Evolutionary conservation across 176 grass and related monocot species (phyloP).

Genomic region (Dendrocalamus sinicus): DNA sequence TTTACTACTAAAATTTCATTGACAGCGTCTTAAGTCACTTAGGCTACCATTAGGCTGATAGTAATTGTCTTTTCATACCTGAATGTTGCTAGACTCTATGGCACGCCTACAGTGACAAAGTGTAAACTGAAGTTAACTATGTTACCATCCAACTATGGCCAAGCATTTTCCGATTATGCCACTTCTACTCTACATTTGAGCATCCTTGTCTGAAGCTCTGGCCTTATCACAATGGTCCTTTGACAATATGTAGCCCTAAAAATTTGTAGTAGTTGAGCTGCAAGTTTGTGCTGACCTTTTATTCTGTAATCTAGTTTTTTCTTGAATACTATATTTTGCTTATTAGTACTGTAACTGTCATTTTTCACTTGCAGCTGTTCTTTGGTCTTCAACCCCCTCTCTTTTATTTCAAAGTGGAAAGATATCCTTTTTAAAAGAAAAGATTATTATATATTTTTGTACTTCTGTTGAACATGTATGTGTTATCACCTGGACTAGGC

Average conservation of each 20-base stretch:
- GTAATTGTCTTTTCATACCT: background rate
- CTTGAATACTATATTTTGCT: background rate
- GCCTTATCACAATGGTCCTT: background rate
- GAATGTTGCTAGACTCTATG: background rate
- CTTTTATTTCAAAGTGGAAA: background rate
- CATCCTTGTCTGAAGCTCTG: background rate
- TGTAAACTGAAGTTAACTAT: background rate
- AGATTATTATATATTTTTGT: constrained; percentile 3
- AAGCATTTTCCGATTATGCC: background rate
- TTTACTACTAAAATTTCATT: constrained; percentile 5
- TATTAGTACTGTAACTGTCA: background rate
- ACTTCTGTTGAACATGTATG: background rate
- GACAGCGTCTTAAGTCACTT: background rate
- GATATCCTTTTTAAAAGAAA: background rate
- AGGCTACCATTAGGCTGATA: constrained; percentile 6
- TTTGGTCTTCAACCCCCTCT: background rate
- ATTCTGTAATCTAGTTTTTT: background rate
- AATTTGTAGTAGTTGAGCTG: constrained; percentile 4
- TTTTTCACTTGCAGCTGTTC: background rate
- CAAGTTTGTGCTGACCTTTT: constrained; percentile 12
- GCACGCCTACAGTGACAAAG: background rate
- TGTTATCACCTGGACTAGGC: background rate
- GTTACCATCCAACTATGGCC: background rate
- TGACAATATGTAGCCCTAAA: background rate
- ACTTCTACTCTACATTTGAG: background rate